Percentiles rank a stretch among this genome's conserved stretches.
phyloP scores from a whole-genome alignment of 1,139 yeast species.

The Zygosaccharomyces pseudobailii region DNA sequence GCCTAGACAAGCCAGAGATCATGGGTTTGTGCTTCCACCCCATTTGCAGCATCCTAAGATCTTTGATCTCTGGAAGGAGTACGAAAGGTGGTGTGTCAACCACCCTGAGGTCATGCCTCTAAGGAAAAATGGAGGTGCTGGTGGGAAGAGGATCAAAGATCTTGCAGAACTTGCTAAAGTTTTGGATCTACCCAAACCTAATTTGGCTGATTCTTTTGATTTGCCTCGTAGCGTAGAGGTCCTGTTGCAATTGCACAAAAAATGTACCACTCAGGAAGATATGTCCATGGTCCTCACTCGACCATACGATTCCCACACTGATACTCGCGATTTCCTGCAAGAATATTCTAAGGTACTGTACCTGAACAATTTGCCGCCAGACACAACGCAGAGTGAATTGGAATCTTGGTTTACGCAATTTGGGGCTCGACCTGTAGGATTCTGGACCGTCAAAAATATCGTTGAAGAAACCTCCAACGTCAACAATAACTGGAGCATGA shows the following conservation, averaged over 20 bases:
- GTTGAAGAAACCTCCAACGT: conserved; percentile 24
- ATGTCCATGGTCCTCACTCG: conserved; percentile 55
- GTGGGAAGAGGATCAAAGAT: conserved; percentile 13
- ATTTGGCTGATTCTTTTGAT: conserved; percentile 5
- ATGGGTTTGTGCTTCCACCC: conserved; percentile 64
- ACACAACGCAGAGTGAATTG: conserved; percentile 84
- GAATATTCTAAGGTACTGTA: conserved; percentile 79
- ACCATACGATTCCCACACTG: conserved; percentile 73
- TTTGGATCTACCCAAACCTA: conserved; percentile 10
- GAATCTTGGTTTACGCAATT: conserved; percentile 89
- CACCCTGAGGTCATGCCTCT: conserved; percentile 28
- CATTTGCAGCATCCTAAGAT: conserved; percentile 72
- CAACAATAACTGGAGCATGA: conserved; percentile 22
- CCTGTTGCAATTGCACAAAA: conserved; percentile 48
- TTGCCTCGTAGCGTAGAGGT: conserved; percentile 14
- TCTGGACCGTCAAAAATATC: conserved; percentile 70
- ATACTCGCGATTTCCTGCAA: conserved; percentile 57
- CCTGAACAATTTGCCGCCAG: conserved; percentile 71
- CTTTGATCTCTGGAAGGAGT: conserved; percentile 74
- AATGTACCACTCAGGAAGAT: conserved; percentile 50
- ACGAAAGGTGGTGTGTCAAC: conserved; percentile 63
- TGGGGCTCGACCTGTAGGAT: conserved; percentile 82
- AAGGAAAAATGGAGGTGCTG: conserved; percentile 8
- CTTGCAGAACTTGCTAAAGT: conserved; percentile 14
- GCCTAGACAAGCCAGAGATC: conserved; percentile 77